Evolutionary conservation across 495 filamentous ascomycete species (phyloP), one percentile per base, ranked within the genome.

Genomic region (Xylaria castorea): DNA sequence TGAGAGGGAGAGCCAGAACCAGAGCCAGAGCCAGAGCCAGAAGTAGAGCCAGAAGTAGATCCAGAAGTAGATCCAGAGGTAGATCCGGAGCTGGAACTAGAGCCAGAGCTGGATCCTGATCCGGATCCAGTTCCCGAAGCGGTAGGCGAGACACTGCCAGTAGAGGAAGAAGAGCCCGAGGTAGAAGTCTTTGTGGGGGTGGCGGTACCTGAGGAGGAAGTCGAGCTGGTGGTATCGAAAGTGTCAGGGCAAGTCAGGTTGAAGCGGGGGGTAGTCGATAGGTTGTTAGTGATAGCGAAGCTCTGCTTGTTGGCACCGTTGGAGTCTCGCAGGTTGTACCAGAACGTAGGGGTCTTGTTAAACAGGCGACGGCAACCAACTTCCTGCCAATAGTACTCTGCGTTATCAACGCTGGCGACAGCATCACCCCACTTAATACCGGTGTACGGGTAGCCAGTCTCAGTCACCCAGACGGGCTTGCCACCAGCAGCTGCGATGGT

Each of bases 351-450:
- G 79, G 82, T 82, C 73, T 88, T 86, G 76, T 86, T 88, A 77
- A 93, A 90, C 66, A 93, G 85, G 76, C 79, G 78, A 68, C 81
- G 84, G 88, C 92, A 94, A 64, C 87, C 90, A 63, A 93, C 85
- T 75, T 92, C 83, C 63, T 92, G 82, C 91, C 91, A 94, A 85
- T 89, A 94, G 74, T 83, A 86, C 86, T 91, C 82, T 65, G 91
- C 91, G 80, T 93, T 93, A 57, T 81, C 81, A 30, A 81, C 71
- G 71, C 84, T 89, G 61, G 92, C 82, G 3, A 87, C 86, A 70
- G 89, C 91, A 71, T 87, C 75, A 77, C 87, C 87, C 81, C 87
- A 82, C 36, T 63, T 74, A 11, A 75, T 79, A 48, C 86, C 86
- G 22, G 74, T 71, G 44, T 78, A 68, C 11, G 86, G 86, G 84